Conservation (phyloP, 2,329 filamentous ascomycete genomes). For the Fusarium sp. region DNA sequence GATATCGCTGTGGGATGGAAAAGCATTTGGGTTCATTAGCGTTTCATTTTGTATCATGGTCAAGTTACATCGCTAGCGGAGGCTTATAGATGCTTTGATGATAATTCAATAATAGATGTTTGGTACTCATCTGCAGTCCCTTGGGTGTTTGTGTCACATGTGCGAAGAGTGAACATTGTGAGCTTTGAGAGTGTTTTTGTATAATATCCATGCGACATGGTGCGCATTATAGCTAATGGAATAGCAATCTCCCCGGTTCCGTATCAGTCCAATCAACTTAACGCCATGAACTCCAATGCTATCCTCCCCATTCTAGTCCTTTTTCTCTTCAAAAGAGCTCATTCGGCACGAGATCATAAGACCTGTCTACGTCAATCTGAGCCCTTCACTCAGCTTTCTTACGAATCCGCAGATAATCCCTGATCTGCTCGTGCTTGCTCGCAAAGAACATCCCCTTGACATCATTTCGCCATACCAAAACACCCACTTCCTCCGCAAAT, state of each 20-base stretch:
- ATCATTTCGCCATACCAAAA: conserved; percentile 88
- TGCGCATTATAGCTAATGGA: neutral
- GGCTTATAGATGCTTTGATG: neutral
- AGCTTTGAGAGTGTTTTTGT: neutral
- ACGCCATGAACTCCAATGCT: conserved; percentile 42
- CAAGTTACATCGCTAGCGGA: neutral
- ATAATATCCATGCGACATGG: neutral
- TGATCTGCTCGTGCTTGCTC: conserved; percentile 88
- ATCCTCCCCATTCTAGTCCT: neutral
- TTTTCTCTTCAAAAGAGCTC: neutral
- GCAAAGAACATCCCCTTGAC: conserved; percentile 88
- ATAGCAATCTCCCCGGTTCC: neutral
- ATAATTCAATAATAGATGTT: neutral
- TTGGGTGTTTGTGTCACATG: neutral
- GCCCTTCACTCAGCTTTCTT: conserved; percentile 60
- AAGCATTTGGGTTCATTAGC: conserved; percentile 1
- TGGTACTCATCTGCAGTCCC: neutral
- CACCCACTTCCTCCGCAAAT: conserved; percentile 91
- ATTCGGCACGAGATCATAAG: neutral
- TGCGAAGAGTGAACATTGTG: neutral
- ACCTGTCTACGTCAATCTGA: neutral
- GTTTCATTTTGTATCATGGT: conserved; percentile 8
- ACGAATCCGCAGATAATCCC: conserved; percentile 78
- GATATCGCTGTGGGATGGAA: neutral
- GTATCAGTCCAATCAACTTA: neutral